phyloP scores from a whole-genome alignment of 2,329 filamentous ascomycete species.

The Diatrype stigma region DNA sequence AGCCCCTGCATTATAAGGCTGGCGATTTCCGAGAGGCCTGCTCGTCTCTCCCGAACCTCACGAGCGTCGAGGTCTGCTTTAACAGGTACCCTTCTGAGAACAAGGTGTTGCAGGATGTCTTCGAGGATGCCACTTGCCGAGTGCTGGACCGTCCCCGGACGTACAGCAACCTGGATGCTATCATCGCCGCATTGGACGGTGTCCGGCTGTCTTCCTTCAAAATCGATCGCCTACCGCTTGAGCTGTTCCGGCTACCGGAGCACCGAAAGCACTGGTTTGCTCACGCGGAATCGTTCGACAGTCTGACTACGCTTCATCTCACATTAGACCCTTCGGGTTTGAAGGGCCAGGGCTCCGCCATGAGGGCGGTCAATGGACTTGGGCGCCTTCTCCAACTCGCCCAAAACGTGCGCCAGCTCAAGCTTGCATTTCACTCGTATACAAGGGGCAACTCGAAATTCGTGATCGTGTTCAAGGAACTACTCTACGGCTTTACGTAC shows the following conservation, averaged over 20 bases:
- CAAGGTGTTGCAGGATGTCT: constrained; percentile 32
- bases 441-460: constrained; percentile 36
- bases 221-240: constrained; percentile 40
- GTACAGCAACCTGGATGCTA: constrained; percentile 35
- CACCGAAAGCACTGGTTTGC: constrained; percentile 39
- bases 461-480: constrained; percentile 34
- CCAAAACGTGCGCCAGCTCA: constrained; percentile 32
- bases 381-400: constrained; percentile 38
- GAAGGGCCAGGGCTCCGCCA: constrained; percentile 32
- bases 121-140: constrained; percentile 34
- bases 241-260: constrained; percentile 33
- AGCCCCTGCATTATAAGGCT: constrained; percentile 32
- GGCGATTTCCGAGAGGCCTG: constrained; percentile 35
- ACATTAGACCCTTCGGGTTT: constrained; percentile 36
- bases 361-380: constrained; percentile 39
- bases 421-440: constrained; percentile 39
- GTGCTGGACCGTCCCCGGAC: constrained; percentile 35
- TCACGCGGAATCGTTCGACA: constrained; percentile 35
- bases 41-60: constrained; percentile 35
- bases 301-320: constrained; percentile 35
- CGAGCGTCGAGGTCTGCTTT: constrained; percentile 37
- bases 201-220: constrained; percentile 33
- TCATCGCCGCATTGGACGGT: constrained; percentile 35
- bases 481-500: constrained; percentile 35
- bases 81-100: constrained; percentile 36